Evolutionary conservation across 2,329 filamentous ascomycete genomes (phyloP).

Genomic region (Neonectria coccinea): DNA sequence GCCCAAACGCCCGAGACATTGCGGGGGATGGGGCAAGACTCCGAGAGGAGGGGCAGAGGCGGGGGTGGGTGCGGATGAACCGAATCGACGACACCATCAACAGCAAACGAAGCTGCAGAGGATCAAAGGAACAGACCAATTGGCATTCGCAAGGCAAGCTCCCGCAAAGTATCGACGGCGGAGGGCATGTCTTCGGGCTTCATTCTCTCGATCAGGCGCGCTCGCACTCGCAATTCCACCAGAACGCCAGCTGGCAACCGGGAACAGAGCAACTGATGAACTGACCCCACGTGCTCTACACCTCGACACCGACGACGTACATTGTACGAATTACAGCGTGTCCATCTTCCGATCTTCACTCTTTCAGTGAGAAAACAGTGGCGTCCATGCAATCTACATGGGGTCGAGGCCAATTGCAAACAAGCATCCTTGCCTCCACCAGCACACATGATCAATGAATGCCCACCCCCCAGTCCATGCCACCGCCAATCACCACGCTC

Average conservation of each 20-base stretch:
- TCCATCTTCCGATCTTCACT: neutral
- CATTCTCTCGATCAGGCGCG: neutral
- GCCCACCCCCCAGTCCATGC: neutral
- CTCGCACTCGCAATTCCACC: conserved; percentile 9
- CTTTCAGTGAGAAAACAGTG: neutral
- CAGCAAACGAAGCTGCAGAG: conserved; percentile 8
- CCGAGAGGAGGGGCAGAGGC: conserved; percentile 11
- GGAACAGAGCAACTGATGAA: neutral
- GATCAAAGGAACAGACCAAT: conserved; percentile 2
- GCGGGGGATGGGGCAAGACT: conserved; percentile 24
- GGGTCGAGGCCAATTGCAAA: neutral
- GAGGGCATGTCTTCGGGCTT: neutral
- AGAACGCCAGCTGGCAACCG: neutral
- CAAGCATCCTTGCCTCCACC: conserved; percentile 1
- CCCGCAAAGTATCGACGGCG: neutral
- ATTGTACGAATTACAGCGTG: neutral
- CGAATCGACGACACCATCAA: conserved; percentile 17
- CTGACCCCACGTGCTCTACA: conserved; percentile 29
- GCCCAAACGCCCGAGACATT: conserved; percentile 19
- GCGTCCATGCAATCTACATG: conserved; percentile 11
- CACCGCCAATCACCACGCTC: neutral
- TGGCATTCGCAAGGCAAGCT: neutral
- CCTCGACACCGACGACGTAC: neutral
- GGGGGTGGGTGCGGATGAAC: conserved; percentile 8
- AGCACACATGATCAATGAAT: conserved; percentile 1